phyloP scores from a whole-genome alignment of 352 stramenopile species.

The Plasmopara halstedii region DNA sequence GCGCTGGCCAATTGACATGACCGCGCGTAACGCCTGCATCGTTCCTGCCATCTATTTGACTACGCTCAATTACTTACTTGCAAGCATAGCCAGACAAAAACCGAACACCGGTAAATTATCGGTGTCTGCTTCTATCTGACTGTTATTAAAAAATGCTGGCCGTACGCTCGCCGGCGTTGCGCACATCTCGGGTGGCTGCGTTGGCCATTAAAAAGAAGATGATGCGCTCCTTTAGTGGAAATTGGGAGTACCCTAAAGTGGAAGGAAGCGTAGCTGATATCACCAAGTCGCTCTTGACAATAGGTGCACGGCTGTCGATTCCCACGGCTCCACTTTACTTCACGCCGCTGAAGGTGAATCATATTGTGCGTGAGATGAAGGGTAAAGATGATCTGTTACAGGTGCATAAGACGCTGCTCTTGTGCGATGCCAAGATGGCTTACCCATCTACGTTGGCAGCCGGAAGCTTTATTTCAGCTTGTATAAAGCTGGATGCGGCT shows the following conservation, averaged over 20 bases:
- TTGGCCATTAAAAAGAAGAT: slow-evolving; percentile 9
- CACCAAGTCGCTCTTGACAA: slow-evolving; percentile 59
- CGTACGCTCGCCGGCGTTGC: slow-evolving; percentile 16
- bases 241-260: slow-evolving; percentile 77
- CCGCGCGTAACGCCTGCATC: slow-evolving; percentile 67
- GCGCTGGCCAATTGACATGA: slow-evolving; percentile 44
- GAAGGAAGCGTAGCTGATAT: slow-evolving; percentile 63
- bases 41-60: slow-evolving; percentile 17
- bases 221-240: slow-evolving; percentile 62
- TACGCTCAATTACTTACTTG: neutral
- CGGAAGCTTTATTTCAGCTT: slow-evolving; percentile 58
- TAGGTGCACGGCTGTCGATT: slow-evolving; percentile 71
- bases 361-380: slow-evolving; percentile 78
- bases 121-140: slow-evolving; percentile 3
- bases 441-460: slow-evolving; percentile 58
- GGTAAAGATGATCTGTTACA: slow-evolving; percentile 55
- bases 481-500: slow-evolving; percentile 46
- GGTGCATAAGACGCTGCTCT: slow-evolving; percentile 63
- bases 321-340: slow-evolving; percentile 72
- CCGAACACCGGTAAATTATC: neutral
- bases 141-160: slow-evolving; percentile 19
- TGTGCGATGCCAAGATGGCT: slow-evolving; percentile 71
- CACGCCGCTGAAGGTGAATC: slow-evolving; percentile 75
- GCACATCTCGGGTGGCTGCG: slow-evolving; percentile 6
- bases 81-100: slow-evolving; percentile 7